phyloP scores from a whole-genome alignment of 495 filamentous ascomycete species.

The Penicillium dipodomyicola region DNA sequence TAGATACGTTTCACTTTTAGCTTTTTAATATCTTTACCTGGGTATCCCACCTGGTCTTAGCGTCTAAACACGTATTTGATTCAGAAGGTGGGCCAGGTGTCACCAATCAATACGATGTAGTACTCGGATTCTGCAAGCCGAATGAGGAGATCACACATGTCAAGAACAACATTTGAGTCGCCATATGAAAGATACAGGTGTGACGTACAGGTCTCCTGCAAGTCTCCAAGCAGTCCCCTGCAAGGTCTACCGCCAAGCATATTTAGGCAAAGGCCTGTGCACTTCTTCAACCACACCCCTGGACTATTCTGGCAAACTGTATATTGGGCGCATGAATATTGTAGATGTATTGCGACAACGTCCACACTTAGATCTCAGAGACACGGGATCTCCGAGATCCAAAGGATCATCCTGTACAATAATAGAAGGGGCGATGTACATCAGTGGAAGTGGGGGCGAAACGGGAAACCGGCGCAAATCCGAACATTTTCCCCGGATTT shows the following conservation, averaged over 20 bases:
- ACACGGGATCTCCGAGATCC: constrained; percentile 1
- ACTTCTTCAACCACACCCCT: not conserved
- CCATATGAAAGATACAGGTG: not conserved
- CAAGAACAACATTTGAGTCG: not conserved
- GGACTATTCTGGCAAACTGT: not conserved
- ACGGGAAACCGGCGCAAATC: not conserved
- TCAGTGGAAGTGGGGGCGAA: not conserved
- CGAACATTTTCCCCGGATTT: not conserved
- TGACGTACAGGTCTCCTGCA: not conserved
- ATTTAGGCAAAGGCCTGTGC: not conserved
- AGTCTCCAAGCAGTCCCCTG: constrained; percentile 5
- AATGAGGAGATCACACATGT: constrained; percentile 8
- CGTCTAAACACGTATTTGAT: not conserved
- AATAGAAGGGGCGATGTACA: not conserved
- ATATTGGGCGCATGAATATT: not conserved
- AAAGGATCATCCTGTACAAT: not conserved
- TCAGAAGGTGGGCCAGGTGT: not conserved
- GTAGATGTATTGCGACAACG: not conserved
- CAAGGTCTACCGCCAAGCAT: constrained; percentile 5
- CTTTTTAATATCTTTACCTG: not conserved
- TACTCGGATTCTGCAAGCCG: not conserved
- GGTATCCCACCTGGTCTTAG: too few species aligned
- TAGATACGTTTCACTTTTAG: not conserved
- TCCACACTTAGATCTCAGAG: constrained; percentile 10
- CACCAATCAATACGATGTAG: not conserved